Conservation (phyloP, 108 stramenopile genomes). For the Licmophora abbreviata region DNA sequence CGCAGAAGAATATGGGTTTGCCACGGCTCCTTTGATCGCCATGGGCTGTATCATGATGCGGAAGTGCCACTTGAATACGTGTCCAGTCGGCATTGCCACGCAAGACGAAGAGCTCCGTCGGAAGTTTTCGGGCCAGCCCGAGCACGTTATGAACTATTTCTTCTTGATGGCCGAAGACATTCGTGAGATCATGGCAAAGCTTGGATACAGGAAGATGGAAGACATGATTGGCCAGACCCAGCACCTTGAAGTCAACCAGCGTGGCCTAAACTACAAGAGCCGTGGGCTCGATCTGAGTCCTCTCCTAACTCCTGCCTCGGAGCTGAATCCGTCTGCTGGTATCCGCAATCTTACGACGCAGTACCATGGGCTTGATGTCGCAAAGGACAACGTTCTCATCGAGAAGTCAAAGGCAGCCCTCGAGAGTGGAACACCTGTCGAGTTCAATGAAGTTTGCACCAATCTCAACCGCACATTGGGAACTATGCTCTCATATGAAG, state of each 20-base stretch:
- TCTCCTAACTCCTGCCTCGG: constrained; percentile 86
- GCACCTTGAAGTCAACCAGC: constrained; percentile 82
- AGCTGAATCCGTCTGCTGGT: constrained; percentile 84
- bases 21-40: constrained; percentile 88
- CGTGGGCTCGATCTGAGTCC: constrained; percentile 89
- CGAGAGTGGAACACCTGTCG: constrained; percentile 74
- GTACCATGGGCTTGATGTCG: constrained; percentile 81
- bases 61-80: constrained; percentile 96
- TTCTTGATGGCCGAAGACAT: constrained; percentile 93
- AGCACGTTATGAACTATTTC: constrained; percentile 97
- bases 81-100: constrained; percentile 94
- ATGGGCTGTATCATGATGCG: constrained; percentile 98
- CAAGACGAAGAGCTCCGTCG: constrained; percentile 93
- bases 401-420: constrained; percentile 71
- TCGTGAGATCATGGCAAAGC: constrained; percentile 90
- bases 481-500: constrained; percentile 89
- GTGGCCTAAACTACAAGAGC: constrained; percentile 93
- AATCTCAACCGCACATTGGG: constrained; percentile 95
- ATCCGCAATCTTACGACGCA: constrained; percentile 71
- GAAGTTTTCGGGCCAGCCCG: constrained; percentile 94
- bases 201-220: constrained; percentile 91
- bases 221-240: constrained; percentile 96
- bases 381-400: constrained; percentile 83
- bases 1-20: constrained; percentile 92
- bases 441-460: constrained; percentile 61